Evolutionary conservation across 1,284 basidiomycete genomes (phyloP), one percentile per base, ranked within the genome.

Genomic region (Tylopilus sp.): DNA sequence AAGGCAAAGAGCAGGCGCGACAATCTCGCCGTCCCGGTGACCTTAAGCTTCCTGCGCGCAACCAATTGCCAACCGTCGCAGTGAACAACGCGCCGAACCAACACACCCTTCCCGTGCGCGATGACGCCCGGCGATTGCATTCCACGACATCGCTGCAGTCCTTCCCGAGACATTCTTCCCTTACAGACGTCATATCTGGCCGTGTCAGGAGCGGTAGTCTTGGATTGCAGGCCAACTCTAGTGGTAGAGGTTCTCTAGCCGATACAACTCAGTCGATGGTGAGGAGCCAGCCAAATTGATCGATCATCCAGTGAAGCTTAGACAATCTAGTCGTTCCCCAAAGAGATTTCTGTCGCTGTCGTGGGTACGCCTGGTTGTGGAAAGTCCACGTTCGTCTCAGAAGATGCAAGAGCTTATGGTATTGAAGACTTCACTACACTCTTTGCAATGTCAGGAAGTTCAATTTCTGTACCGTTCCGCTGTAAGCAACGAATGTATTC

Each of bases 321-420:
- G 46, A 15, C 39, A n/a, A 28, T 45, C 15, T 29, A 71, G 61
- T 48, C 51, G 14, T 63, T 70, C 28, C 58, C 58, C 15, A 71
- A 67, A 35, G 73, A 76, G 47, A 62, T 88, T 42, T 81, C 82
- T 5, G 70, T 91, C 20, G 80, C 81, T 35, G 82, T 91, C 28
- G 76, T 89, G 31, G 88, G 88, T n/a, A 76, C 79, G 9, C 67
- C 76, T 48, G 80, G 82, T 26, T 88, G 86, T 61, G 89, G 88
- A 52, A 91, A 90, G 70, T 85, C 85, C 1, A 77, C 79, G 4
- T 78, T 85, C 45, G 84, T 91, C 53, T 76, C 76, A 42, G 86
- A 84, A 66, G 88, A 88, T 28, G 73, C 88, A 46, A 82, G 80
- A 57, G 75, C 76, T 14, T 81, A 79, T 60, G 73, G 76, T n/a